Evolutionary conservation across 148 eudicot species (phyloP).

Genomic region (Cornus florida): DNA sequence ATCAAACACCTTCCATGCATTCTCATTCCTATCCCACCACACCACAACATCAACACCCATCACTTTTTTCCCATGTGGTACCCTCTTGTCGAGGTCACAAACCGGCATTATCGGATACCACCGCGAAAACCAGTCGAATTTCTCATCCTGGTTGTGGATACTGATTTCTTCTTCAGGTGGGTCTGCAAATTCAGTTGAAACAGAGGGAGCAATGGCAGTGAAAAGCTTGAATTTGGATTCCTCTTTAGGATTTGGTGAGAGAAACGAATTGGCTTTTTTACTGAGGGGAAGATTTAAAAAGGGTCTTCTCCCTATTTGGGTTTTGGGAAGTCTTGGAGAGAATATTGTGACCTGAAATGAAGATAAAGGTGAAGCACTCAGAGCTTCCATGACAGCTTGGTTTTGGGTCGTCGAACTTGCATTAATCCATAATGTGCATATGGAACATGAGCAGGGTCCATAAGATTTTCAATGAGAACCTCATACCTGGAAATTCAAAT

Average conservation of each 20-base stretch:
- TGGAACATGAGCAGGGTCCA: conserved; percentile 95
- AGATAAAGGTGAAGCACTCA: too few relatives aligned
- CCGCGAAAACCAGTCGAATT: conserved; percentile 66
- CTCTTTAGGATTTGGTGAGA: conserved; percentile 8
- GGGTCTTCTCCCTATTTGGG: too few relatives aligned
- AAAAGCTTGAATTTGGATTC: conserved; percentile 18
- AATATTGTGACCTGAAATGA: too few relatives aligned
- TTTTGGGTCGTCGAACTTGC: conserved; percentile 29
- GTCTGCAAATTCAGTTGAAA: conserved; percentile 18
- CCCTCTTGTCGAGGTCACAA: conserved; percentile 72
- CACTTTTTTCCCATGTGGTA: conserved; percentile 61
- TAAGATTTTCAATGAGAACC: conserved; percentile 78
- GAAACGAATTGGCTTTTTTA: conserved; percentile 4
- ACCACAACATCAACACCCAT: conserved; percentile 67
- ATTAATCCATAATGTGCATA: conserved; percentile 88
- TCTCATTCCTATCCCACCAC: conserved; percentile 71
- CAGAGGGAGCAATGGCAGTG: conserved; percentile 25
- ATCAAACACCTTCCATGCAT: conserved; percentile 70
- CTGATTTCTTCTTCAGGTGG: conserved; percentile 30
- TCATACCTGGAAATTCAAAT: conserved; percentile 63
- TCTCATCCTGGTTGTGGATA: conserved; percentile 15
- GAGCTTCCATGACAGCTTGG: too few relatives aligned
- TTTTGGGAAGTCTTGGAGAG: too few relatives aligned
- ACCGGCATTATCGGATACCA: conserved; percentile 73
- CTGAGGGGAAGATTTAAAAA: too few relatives aligned